Conservation (phyloP, 345 rosid genomes). For the Corymbia maculata region DNA sequence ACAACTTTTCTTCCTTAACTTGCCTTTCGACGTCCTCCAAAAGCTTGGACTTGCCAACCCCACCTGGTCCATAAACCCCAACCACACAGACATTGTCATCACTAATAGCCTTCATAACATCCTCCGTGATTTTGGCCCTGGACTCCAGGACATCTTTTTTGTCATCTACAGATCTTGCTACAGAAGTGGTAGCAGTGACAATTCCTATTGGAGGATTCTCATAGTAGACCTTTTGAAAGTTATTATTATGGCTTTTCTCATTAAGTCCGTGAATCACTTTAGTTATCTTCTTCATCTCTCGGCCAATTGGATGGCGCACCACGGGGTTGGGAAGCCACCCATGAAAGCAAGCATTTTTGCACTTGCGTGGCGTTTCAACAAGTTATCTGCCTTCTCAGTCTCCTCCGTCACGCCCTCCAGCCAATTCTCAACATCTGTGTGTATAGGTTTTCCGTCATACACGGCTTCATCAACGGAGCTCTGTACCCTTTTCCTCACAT, state of each 20-base stretch:
- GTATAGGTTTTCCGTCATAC: neutral
- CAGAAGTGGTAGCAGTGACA: rapidly evolving
- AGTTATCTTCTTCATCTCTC: neutral
- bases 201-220: neutral
- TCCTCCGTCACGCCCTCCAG: neutral
- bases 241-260: rapidly evolving
- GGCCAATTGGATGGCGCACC: neutral
- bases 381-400: rapidly evolving
- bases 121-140: rapidly evolving
- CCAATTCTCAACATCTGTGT: neutral
- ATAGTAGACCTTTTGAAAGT: neutral
- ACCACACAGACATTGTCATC: neutral
- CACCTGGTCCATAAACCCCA: neutral
- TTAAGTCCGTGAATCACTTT: rapidly evolving
- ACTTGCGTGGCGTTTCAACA: neutral
- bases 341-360: neutral
- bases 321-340: neutral
- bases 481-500: rapidly evolving
- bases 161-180: rapidly evolving
- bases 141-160: too few species aligned
- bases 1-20: rapidly evolving
- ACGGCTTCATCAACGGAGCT: rapidly evolving
- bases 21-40: rapidly evolving
- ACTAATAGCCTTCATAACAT: rapidly evolving
- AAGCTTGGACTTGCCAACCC: neutral